These are phyloP conservation scores for Aegilops umbellulata DNA, from an alignment of 176 grass and related monocot species.

Conservation along the genomic window DNA sequence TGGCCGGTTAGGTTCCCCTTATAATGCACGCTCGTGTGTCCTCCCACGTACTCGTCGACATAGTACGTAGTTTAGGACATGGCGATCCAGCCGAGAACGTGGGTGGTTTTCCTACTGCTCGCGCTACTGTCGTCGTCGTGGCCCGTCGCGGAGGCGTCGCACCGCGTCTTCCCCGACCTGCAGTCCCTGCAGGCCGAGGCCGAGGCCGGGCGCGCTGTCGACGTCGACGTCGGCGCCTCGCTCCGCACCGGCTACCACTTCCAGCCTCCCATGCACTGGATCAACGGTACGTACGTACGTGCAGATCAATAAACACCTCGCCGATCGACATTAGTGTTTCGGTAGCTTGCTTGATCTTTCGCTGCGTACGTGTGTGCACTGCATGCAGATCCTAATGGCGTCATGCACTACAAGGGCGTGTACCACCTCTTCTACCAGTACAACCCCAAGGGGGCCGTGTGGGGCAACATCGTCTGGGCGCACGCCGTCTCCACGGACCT, in stretches of 20 bases:
- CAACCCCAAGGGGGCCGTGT: slow-evolving; percentile 56
- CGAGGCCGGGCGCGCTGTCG: background rate
- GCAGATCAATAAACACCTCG: background rate
- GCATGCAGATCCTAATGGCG: slow-evolving; percentile 56
- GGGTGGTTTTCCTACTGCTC: slow-evolving; percentile 18
- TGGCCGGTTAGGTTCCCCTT: background rate
- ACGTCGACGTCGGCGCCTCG: background rate
- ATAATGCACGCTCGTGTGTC: background rate
- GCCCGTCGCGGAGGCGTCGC: slow-evolving; percentile 25
- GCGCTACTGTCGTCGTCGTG: background rate
- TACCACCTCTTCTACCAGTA: slow-evolving; percentile 83
- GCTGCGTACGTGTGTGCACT: background rate
- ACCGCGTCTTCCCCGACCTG: background rate
- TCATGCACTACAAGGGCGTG: slow-evolving; percentile 59
- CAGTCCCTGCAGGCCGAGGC: background rate
- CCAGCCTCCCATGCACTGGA: slow-evolving; percentile 72
- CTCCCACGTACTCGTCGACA: background rate
- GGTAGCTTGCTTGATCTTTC: background rate
- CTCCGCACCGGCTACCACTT: slow-evolving; percentile 67
- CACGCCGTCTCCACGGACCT: slow-evolving; percentile 70
- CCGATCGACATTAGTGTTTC: background rate
- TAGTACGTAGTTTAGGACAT: background rate
- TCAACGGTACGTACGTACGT: slow-evolving; percentile 47
- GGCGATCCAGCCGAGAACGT: background rate
- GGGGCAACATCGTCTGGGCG: slow-evolving; percentile 71